Evolutionary conservation across 2,329 filamentous ascomycete species (phyloP).

Genomic region (Diplodia corticola): DNA sequence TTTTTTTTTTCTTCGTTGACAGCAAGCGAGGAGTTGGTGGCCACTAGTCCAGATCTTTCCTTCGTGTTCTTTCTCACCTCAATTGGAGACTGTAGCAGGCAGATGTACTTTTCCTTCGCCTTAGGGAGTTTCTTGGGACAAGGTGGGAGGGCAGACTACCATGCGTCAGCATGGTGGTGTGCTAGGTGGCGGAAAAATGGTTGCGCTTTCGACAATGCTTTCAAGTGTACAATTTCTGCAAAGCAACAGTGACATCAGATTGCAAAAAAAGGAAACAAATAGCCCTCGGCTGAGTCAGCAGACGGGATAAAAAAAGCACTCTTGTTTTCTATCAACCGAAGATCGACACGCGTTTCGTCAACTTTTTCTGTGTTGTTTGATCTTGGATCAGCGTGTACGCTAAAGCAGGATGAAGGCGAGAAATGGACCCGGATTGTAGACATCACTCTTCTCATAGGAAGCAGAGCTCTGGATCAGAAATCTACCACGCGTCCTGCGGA

Average conservation of each 20-base stretch:
- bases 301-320: background rate
- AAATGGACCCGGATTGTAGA: background rate
- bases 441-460: background rate
- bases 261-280: background rate
- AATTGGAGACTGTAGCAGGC: constrained; percentile 4
- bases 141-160: background rate
- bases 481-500: constrained; percentile 3
- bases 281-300: background rate
- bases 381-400: background rate
- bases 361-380: background rate
- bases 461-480: background rate
- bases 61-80: constrained; percentile 1
- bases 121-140: background rate
- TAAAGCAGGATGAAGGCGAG: background rate
- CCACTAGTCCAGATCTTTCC: constrained; percentile 9
- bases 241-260: constrained; percentile 16
- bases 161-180: background rate
- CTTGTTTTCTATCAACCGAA: background rate
- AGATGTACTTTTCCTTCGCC: background rate
- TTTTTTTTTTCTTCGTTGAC: background rate
- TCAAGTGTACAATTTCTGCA: constrained; percentile 12
- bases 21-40: constrained; percentile 19
- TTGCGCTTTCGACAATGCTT: background rate
- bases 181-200: background rate
- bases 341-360: background rate